Base-by-base conservation (phyloP, 805 yeast species). In the Candida morakotiae region DNA sequence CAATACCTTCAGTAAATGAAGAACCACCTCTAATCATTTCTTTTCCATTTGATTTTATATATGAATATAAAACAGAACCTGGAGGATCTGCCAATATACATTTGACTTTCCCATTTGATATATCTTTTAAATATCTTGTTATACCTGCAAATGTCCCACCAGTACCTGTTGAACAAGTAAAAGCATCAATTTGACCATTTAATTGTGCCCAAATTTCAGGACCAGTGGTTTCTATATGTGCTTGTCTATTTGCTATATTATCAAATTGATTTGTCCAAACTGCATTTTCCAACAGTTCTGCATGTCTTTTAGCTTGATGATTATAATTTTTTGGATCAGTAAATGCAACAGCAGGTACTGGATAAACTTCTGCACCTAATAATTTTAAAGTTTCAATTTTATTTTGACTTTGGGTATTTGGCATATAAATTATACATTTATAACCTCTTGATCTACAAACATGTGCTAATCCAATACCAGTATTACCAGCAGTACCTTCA, bases 211-310 rank as follows among this genome's bases (percentile, higher is more conserved):
- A 84, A 48, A 87, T 87, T 57, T 87, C 96, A 4, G 96, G 96
- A 0, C 96, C 96, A 0, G 96, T 87, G 40, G 91, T 79, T 49
- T 83, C 87, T 42, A 86, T 79, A 55, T 87, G 96, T 1, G 95
- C 87, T 57, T 82, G 86, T 53, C 95, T 73, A 63, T 87, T 87
- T 44, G 91, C 93, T n/a, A 70, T 53, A 58, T 87, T 87, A 58
- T 87, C 96, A 56, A 87, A 87, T 56, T 87, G 96, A 58, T 87
- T 82, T 14, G 96, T 87, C 95, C 96, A 87, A 13, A 85, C 88
- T 0, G 95, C 93, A 56, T 87, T 87, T 0, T 71, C 76, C 38
- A 83, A 59, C 27, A 63, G 49, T 46, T 84, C 93, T 4, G 96
- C 96, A 55, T 85, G 94, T 51, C 89, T 73, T 52, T 73, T 73